Conservation (phyloP, 2,329 filamentous ascomycete genomes). For the Aspergillus puulaauensis region DNA sequence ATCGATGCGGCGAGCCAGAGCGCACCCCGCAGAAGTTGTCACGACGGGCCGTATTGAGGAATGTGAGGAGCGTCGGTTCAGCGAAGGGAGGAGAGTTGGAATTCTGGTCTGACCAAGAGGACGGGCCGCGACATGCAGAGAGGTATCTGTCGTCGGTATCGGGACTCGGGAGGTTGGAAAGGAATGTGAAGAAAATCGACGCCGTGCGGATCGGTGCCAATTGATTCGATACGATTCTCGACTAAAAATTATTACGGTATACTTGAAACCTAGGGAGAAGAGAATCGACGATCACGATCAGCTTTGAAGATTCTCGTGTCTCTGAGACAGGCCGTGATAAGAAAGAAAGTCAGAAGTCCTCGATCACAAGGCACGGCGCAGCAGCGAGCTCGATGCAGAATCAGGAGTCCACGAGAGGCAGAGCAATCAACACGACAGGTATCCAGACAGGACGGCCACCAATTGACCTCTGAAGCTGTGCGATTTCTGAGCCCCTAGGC, state of each 20-base stretch:
- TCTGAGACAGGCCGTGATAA: not conserved
- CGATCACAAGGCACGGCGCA: not conserved
- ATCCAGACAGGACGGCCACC: not conserved
- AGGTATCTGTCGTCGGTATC: constrained; percentile 10
- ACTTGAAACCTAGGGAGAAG: constrained; percentile 9
- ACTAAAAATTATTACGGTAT: not conserved
- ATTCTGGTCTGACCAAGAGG: constrained; percentile 26
- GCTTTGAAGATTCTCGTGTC: not conserved
- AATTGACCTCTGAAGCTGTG: constrained; percentile 5
- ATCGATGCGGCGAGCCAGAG: constrained; percentile 17
- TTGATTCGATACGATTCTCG: not conserved
- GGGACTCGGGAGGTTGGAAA: constrained; percentile 13
- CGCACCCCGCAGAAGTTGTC: constrained; percentile 23
- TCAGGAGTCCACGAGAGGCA: not conserved
- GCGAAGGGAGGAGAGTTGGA: constrained; percentile 18
- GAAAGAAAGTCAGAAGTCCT: not conserved
- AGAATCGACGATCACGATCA: not conserved
- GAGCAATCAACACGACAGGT: not conserved
- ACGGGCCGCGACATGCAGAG: constrained; percentile 30
- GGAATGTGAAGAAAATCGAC: constrained; percentile 23
- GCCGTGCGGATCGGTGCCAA: constrained; percentile 3
- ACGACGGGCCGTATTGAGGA: constrained; percentile 23
- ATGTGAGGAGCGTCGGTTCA: constrained; percentile 20
- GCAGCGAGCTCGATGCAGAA: not conserved
- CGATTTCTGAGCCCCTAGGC: constrained; percentile 24